phyloP scores from a whole-genome alignment of 345 rosid genomes.

The Murraya paniculata region DNA sequence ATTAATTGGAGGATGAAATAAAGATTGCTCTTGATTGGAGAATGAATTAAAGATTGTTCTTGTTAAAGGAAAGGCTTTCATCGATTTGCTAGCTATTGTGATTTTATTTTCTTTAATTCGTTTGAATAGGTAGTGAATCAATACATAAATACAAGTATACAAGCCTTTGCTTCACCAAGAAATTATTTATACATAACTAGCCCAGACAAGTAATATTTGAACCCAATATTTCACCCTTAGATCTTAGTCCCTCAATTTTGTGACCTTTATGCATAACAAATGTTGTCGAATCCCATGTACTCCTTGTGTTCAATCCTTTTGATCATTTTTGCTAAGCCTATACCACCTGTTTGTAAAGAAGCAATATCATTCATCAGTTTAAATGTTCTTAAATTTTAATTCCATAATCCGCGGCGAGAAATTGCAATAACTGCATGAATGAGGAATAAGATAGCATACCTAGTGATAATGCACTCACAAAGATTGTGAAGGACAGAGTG shows the following conservation, averaged over 20 bases:
- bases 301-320: slow-evolving; percentile 24
- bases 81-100: too few species aligned
- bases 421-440: neutral
- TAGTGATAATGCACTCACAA: slow-evolving; percentile 35
- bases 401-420: neutral
- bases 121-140: neutral
- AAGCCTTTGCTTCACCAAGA: neutral
- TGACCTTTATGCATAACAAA: slow-evolving; percentile 14
- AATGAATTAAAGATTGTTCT: too few species aligned
- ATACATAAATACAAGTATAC: neutral
- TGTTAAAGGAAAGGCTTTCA: too few species aligned
- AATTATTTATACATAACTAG: neutral
- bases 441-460: slow-evolving; percentile 10
- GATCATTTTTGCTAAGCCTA: slow-evolving; percentile 33
- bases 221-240: neutral
- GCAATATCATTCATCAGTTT: neutral
- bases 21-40: too few species aligned
- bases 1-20: too few species aligned
- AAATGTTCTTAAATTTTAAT: neutral
- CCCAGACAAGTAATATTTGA: too few species aligned
- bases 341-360: slow-evolving; percentile 31
- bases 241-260: neutral
- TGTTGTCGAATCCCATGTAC: slow-evolving; percentile 42
- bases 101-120: neutral
- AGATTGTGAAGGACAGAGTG: slow-evolving; percentile 34